These are phyloP conservation scores for Xylaria nigripes DNA, from an alignment of 495 filamentous ascomycete species.

Conservation along the genomic window DNA sequence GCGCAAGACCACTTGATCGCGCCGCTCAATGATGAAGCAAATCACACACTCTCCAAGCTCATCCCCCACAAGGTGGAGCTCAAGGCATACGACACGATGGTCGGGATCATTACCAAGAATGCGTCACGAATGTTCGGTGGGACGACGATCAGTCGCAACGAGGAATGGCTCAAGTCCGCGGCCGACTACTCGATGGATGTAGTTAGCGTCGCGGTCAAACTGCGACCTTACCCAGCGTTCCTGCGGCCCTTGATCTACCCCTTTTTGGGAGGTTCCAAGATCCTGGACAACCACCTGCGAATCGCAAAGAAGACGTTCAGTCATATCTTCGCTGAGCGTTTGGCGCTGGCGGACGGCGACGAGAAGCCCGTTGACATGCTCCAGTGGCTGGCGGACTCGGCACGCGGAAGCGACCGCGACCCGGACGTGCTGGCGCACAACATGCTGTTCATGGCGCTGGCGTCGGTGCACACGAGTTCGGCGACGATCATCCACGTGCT, in stretches of 20 bases:
- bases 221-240: slow-evolving; percentile 34
- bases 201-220: slow-evolving; percentile 31
- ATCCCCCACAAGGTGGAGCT: slow-evolving; percentile 13
- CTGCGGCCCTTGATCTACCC: slow-evolving; percentile 30
- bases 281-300: slow-evolving; percentile 15
- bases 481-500: slow-evolving; percentile 36
- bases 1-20: slow-evolving; percentile 9
- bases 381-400: slow-evolving; percentile 10
- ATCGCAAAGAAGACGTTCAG: slow-evolving; percentile 30
- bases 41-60: slow-evolving; percentile 5
- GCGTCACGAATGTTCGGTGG: slow-evolving; percentile 39
- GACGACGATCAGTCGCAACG: slow-evolving; percentile 30
- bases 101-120: slow-evolving; percentile 33
- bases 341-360: slow-evolving; percentile 4
- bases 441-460: slow-evolving; percentile 23
- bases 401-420: slow-evolving; percentile 9
- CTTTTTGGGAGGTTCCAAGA: slow-evolving; percentile 10
- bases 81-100: slow-evolving; percentile 16
- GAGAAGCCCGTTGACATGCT: slow-evolving; percentile 12
- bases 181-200: slow-evolving; percentile 39
- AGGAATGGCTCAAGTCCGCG: slow-evolving; percentile 37
- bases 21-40: slow-evolving; percentile 10
- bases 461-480: slow-evolving; percentile 44
- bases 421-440: slow-evolving; percentile 11
- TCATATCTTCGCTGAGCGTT: slow-evolving; percentile 26